These are phyloP conservation scores for Leishmania martiniquensis DNA, from an alignment of 208 protist genomes.

Conservation along the genomic window DNA sequence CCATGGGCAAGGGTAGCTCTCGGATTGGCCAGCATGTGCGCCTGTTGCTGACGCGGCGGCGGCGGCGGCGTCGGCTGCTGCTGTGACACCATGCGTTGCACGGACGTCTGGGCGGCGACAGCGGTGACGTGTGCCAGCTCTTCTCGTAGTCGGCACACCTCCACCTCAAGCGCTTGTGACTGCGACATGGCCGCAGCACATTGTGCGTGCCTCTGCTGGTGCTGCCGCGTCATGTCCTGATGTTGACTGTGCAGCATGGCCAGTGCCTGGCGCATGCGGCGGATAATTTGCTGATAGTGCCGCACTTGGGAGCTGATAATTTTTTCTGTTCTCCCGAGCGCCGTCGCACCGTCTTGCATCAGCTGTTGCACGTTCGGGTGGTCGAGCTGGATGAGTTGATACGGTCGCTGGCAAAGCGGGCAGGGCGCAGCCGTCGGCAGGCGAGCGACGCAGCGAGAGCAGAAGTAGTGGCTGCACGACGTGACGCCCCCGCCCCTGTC, in stretches of 20 bases:
- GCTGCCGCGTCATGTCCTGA: constrained; percentile 33
- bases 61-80: not conserved
- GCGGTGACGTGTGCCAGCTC: constrained; percentile 9
- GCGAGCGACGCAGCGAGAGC: constrained; percentile 62
- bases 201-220: constrained; percentile 13
- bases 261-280: constrained; percentile 72
- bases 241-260: constrained; percentile 60
- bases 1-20: not conserved
- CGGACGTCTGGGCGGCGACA: not conserved
- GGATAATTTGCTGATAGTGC: constrained; percentile 60
- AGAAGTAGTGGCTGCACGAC: constrained; percentile 90
- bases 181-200: constrained; percentile 5
- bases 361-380: constrained; percentile 46
- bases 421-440: constrained; percentile 52
- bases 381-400: constrained; percentile 12
- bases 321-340: constrained; percentile 35
- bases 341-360: constrained; percentile 37
- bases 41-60: not conserved
- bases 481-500: constrained; percentile 65
- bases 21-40: not conserved
- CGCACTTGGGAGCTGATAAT: constrained; percentile 57
- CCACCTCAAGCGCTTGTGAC: constrained; percentile 15
- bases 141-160: constrained; percentile 20
- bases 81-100: not conserved
- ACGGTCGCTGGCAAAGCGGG: constrained; percentile 70